Conservation (phyloP, 176 grass and related monocot genomes). For the Eragrostis curvula region DNA sequence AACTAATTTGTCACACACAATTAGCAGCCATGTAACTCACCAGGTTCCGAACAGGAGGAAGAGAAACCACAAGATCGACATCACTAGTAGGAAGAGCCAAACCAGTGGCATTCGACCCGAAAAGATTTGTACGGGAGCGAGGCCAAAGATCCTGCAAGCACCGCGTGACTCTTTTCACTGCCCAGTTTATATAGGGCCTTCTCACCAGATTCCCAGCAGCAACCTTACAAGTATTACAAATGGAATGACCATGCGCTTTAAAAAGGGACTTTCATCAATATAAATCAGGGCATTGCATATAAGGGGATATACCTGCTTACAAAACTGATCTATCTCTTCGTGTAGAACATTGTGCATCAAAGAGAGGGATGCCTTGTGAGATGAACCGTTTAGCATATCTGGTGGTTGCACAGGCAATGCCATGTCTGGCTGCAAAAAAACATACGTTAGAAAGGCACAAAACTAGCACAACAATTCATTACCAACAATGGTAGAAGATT, state of each 20-base stretch:
- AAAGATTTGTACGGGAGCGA: slow-evolving; percentile 91
- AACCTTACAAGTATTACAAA: slow-evolving; percentile 63
- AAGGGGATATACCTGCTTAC: slow-evolving; percentile 77
- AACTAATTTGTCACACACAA: slow-evolving; percentile 33
- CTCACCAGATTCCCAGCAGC: slow-evolving; percentile 79
- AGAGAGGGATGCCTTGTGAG: slow-evolving; percentile 59
- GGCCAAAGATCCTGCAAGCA: slow-evolving; percentile 96
- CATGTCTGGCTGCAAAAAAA: slow-evolving; percentile 91
- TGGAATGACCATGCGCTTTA: slow-evolving; percentile 35
- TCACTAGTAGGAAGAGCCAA: slow-evolving; percentile 96
- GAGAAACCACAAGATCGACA: slow-evolving; percentile 95
- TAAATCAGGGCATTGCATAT: slow-evolving; percentile 16
- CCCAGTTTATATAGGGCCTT: slow-evolving; percentile 90
- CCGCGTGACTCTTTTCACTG: slow-evolving; percentile 89
- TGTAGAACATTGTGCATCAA: slow-evolving; percentile 84
- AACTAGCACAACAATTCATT: slow-evolving; percentile 37
- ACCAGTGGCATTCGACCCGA: slow-evolving; percentile 95
- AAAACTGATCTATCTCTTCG: slow-evolving; percentile 95
- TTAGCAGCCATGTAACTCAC: slow-evolving; percentile 56
- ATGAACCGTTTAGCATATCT: slow-evolving; percentile 65
- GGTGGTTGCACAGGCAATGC: slow-evolving; percentile 89
- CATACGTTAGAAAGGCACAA: slow-evolving; percentile 44
- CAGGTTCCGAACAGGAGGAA: slow-evolving; percentile 93
- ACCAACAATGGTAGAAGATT: slow-evolving; percentile 20
- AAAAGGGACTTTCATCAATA: not conserved